Evolutionary conservation across 495 filamentous ascomycete genomes (phyloP), one percentile per base, ranked within the genome.

Genomic region (Trichoderma asperelloides): DNA sequence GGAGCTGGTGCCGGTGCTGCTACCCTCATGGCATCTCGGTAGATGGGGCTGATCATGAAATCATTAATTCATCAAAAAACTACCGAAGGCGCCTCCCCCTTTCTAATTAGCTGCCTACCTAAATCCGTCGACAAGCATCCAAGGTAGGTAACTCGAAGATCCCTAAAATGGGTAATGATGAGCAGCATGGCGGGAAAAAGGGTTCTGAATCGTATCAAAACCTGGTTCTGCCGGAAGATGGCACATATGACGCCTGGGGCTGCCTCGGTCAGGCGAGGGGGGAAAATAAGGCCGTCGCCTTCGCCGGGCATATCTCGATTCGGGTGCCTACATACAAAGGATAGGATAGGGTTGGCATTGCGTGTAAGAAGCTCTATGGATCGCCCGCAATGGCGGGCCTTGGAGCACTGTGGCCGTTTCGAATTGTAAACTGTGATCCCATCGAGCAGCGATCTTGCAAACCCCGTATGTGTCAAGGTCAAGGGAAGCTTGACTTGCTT

Each of bases 321-420:
- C 43, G 16, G 49, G 49, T 47, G 23, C 9, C 49, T 25, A 55
- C 23, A 47, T 47, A 7, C 40, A 41, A 41, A 6, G 2, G 16
- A 13, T 47, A 47, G 18, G 43, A 47, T 47, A 15, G 18, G 43
- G 3, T 37, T 37, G 33, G 33, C 33, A 37, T 37, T 37, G 33
- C 33, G 9, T 37, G 33, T 37, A 37, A 37, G 33, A 37, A 37
- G 33, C 33, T 37, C 33, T 37, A 4, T 37, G 33, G 43, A 51
- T 51, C 47, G 47, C 47, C 47, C 47, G 47, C 47, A 51, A 18
- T 18, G 21, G 47, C n/a, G 47, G 16, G 47, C 18, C 3, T 51
- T 51, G n/a, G n/a, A 60, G 55, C 55, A 60, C 55, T 21, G 55
- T 60, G 55, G 55, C 55, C 27, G 55, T 60, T 60, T 60, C 27